These are phyloP conservation scores for Apiospora malaysiana DNA, from an alignment of 2,329 filamentous ascomycete species.

Conservation along the genomic window DNA sequence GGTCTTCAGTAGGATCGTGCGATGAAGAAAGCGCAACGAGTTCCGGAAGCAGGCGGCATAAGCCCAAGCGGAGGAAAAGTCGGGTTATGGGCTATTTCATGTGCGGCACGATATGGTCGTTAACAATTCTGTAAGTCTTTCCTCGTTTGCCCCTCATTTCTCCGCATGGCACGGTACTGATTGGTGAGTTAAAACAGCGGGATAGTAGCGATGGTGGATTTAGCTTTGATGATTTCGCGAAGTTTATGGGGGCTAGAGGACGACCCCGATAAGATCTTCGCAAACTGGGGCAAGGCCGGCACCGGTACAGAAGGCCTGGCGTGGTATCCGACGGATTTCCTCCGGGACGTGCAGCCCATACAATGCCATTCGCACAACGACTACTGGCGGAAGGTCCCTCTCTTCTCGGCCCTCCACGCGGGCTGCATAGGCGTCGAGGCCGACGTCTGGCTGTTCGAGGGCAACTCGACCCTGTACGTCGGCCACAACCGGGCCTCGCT, in stretches of 20 bases:
- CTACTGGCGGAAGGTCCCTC: conserved; percentile 68
- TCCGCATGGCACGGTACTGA: conserved; percentile 26
- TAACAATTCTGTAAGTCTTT: conserved; percentile 43
- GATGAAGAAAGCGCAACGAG: not conserved
- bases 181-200: conserved; percentile 31
- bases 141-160: not conserved
- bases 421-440: conserved; percentile 71
- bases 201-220: conserved; percentile 40
- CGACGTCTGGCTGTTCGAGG: conserved; percentile 68
- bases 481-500: conserved; percentile 65
- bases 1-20: not conserved
- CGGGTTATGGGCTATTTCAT: conserved; percentile 36
- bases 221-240: conserved; percentile 38
- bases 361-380: conserved; percentile 74
- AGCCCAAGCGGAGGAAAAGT: conserved; percentile 24
- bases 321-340: conserved; percentile 58
- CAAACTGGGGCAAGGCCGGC: conserved; percentile 36
- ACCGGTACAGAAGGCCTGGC: conserved; percentile 45
- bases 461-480: conserved; percentile 59
- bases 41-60: not conserved
- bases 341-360: conserved; percentile 59
- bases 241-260: conserved; percentile 39
- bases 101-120: conserved; percentile 43
- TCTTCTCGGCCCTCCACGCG: conserved; percentile 65
- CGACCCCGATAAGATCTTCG: conserved; percentile 36